Conservation (phyloP, 345 rosid species). For the Eucalyptus cloeziana region DNA sequence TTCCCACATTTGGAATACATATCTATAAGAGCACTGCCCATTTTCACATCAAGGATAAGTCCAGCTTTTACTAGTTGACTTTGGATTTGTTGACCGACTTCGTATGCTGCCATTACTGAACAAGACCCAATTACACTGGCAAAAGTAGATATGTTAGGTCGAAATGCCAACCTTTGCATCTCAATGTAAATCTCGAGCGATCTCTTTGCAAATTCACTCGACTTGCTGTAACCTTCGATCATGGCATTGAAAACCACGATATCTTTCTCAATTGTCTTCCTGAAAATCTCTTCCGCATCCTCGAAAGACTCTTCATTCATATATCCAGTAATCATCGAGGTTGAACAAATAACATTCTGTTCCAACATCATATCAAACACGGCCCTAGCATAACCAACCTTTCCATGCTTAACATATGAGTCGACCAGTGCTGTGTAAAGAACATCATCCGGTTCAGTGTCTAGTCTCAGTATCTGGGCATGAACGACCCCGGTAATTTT, state of each 20-base stretch:
- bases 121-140: constrained; percentile 84
- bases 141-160: constrained; percentile 63
- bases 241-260: constrained; percentile 81
- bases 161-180: constrained; percentile 50
- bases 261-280: constrained; percentile 40
- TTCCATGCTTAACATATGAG: constrained; percentile 61
- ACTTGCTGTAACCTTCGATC: constrained; percentile 88
- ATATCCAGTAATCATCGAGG: constrained; percentile 85
- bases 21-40: constrained; percentile 85
- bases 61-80: constrained; percentile 55
- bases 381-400: constrained; percentile 45
- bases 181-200: constrained; percentile 44
- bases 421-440: constrained; percentile 68
- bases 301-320: constrained; percentile 50
- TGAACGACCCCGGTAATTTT: constrained; percentile 40
- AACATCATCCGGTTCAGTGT: constrained; percentile 57
- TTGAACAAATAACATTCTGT: constrained; percentile 61
- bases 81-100: constrained; percentile 68
- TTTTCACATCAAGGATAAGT: constrained; percentile 35
- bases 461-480: constrained; percentile 42
- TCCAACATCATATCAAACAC: constrained; percentile 65
- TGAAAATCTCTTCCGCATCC: constrained; percentile 60
- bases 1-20: constrained; percentile 89
- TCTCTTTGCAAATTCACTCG: constrained; percentile 34
- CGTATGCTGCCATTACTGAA: constrained; percentile 47